A percentile compares a stretch with the other conserved stretches of the same genome.
These are phyloP conservation scores for Tolypocladium capitatum DNA, from an alignment of 2,329 filamentous ascomycete genomes.

Conservation along the genomic window DNA sequence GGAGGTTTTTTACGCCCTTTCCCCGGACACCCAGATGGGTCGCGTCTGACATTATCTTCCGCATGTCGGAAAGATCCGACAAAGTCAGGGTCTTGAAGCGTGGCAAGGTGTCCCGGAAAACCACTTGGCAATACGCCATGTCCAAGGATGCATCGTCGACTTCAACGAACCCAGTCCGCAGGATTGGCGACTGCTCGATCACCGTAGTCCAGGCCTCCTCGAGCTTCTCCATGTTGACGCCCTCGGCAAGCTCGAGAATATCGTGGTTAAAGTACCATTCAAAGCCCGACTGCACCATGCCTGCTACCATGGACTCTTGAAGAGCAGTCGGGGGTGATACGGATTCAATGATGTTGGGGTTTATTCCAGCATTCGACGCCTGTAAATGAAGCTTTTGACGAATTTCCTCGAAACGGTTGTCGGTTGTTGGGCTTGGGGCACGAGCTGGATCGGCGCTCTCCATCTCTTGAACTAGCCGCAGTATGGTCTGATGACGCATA, in stretches of 20 bases:
- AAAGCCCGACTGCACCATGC: slow-evolving; percentile 66
- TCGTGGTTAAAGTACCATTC: slow-evolving; percentile 78
- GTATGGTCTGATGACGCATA: slow-evolving; percentile 57
- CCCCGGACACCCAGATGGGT: slow-evolving; percentile 21
- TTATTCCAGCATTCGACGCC: slow-evolving; percentile 18
- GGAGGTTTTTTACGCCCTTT: slow-evolving; percentile 24
- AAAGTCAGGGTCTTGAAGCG: slow-evolving; percentile 12
- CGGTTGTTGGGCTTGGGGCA: too few species aligned
- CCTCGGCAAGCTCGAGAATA: slow-evolving; percentile 45
- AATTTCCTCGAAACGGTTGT: slow-evolving; percentile 6
- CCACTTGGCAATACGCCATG: slow-evolving; percentile 35
- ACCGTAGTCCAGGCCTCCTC: slow-evolving; percentile 49
- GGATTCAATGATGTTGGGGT: slow-evolving; percentile 33
- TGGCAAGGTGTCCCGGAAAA: slow-evolving; percentile 16
- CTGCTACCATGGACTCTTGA: slow-evolving; percentile 75
- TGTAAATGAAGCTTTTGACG: slow-evolving; percentile 23
- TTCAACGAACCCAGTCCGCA: slow-evolving; percentile 61
- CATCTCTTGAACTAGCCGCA: slow-evolving; percentile 32
- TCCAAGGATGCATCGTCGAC: slow-evolving; percentile 47
- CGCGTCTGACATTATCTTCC: slow-evolving; percentile 21
- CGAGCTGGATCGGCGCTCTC: neutral
- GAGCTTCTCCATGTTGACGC: slow-evolving; percentile 43
- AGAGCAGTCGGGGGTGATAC: slow-evolving; percentile 67
- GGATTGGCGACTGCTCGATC: slow-evolving; percentile 48
- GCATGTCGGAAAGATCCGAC: slow-evolving; percentile 18